Conservation (phyloP, 805 yeast species). For the Schwanniomyces sp. region DNA sequence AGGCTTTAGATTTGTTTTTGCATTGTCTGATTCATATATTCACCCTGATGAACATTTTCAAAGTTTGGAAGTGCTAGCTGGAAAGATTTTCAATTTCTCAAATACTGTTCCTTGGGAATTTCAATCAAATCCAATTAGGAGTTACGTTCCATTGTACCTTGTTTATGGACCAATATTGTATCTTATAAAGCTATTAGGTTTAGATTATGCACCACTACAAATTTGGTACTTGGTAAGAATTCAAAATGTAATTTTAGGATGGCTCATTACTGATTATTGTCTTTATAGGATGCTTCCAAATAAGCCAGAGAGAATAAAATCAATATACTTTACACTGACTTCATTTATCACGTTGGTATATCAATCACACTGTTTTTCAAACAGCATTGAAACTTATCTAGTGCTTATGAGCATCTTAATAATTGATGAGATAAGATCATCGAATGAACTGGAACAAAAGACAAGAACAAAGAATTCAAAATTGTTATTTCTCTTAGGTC, state of each 20-base stretch:
- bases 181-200: constrained; percentile 26
- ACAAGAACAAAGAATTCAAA: not conserved
- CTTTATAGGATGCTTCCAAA: constrained; percentile 49
- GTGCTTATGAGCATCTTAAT: constrained; percentile 51
- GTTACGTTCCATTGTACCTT: constrained; percentile 65
- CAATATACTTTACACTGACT: constrained; percentile 50
- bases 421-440: constrained; percentile 42
- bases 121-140: constrained; percentile 58
- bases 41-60: constrained; percentile 99
- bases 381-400: constrained; percentile 70
- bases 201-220: constrained; percentile 45
- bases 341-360: constrained; percentile 73
- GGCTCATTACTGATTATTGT: constrained; percentile 40
- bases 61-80: constrained; percentile 70
- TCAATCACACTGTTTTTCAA: constrained; percentile 90
- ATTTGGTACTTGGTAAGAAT: constrained; percentile 57
- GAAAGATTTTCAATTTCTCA: constrained; percentile 44
- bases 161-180: constrained; percentile 66
- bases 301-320: constrained; percentile 49
- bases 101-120: constrained; percentile 84
- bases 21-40: constrained; percentile 75
- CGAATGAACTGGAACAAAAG: constrained; percentile 7
- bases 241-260: constrained; percentile 39
- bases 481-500: constrained; percentile 41
- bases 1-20: constrained; percentile 52